Evolutionary conservation across 495 filamentous ascomycete genomes (phyloP), one percentile per base, ranked within the genome.

Genomic region (Aspergillus indologenus): DNA sequence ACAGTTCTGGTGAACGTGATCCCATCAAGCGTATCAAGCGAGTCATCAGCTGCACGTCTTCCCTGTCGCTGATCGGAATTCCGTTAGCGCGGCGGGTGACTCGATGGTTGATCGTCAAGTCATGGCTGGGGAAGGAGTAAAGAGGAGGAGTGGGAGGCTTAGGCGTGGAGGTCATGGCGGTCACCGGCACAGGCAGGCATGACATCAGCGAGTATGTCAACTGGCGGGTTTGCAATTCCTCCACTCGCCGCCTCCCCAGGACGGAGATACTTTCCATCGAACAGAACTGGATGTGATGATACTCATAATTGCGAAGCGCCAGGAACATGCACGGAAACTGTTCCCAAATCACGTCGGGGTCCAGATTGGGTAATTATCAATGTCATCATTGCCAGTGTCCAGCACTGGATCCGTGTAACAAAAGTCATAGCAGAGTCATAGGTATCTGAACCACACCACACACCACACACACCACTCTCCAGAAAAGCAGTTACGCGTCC

Each of bases 401-500:
- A 69, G 67, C 65, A 68, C 67, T 49, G 23, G 21, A 56, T 44
- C 48, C 12, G 34, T 40, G 34, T 40, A 40, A 53, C 45, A 59
- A 56, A 51, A 26, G 49, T 34, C 45, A 45, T 23, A 14, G 14
- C 18, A 31, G 14, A 56, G 29, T 29, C 23, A 46, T 23, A 48
- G 6, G n/a, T 40, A 29, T 4, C 4, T 3, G 3, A 29, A 29
- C 3, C 9, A 29, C 9, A 48, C 20, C 54, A 43, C 40, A 20
- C 43, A 53, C n/a, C n/a, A 7, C n/a, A n/a, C n/a, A n/a, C n/a
- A n/a, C n/a, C n/a, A n/a, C n/a, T n/a, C n/a, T n/a, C n/a, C n/a
- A n/a, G n/a, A n/a, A n/a, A n/a, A n/a, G n/a, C n/a, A n/a, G 45
- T 59, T 47, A 94, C 63, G 90, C 89, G 77, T 97, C 92, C 87